These are phyloP conservation scores for Alternaria sp. DNA, from an alignment of 2,329 filamentous ascomycete genomes.

Conservation along the genomic window DNA sequence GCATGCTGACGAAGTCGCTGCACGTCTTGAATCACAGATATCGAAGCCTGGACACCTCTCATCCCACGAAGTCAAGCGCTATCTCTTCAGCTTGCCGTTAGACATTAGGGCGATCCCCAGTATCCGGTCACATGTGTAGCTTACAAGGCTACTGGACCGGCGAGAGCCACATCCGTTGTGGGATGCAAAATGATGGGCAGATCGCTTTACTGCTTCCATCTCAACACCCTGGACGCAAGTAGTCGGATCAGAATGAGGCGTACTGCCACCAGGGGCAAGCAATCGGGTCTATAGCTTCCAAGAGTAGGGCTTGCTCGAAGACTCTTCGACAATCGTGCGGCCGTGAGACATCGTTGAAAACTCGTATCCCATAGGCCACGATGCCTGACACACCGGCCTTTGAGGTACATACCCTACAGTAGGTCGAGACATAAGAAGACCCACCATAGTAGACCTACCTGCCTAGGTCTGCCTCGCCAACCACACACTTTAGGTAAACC, in stretches of 20 bases:
- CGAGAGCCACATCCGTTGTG: neutral
- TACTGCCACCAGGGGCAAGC: neutral
- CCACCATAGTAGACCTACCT: neutral
- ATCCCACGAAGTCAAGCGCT: slow-evolving; percentile 1
- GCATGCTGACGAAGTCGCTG: slow-evolving; percentile 16
- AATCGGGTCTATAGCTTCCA: neutral
- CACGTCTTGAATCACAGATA: slow-evolving; percentile 3
- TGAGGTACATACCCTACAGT: neutral
- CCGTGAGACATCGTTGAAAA: neutral
- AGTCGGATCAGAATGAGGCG: slow-evolving; percentile 4
- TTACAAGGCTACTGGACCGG: neutral
- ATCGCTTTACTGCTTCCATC: neutral
- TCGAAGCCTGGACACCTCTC: slow-evolving; percentile 1
- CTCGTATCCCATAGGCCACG: slow-evolving; percentile 4
- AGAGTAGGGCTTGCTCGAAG: neutral
- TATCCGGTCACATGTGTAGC: neutral
- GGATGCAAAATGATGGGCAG: neutral
- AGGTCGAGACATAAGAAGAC: neutral
- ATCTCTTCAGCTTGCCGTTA: slow-evolving; percentile 3
- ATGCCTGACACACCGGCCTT: neutral
- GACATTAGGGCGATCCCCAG: slow-evolving; percentile 3
- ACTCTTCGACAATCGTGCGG: neutral
- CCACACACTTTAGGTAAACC: neutral
- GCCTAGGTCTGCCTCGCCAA: neutral
- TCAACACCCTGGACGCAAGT: neutral